Evolutionary conservation across 2,329 filamentous ascomycete genomes (phyloP).

Genomic region (Botrytis squamosa): DNA sequence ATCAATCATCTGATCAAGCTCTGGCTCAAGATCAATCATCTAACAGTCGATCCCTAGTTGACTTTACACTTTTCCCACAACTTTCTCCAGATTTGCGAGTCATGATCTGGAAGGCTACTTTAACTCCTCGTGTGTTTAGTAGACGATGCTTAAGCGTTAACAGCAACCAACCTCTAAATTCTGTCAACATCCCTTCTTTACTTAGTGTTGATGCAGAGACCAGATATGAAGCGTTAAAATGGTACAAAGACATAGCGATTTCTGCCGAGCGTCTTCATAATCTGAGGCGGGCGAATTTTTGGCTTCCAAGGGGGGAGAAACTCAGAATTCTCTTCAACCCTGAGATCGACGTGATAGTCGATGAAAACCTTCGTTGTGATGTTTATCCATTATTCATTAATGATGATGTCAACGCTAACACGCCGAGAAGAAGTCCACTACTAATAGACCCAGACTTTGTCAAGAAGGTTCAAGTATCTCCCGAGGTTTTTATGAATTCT

Average conservation of each 20-base stretch:
- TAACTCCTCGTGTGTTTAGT: neutral
- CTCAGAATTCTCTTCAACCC: neutral
- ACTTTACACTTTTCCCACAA: neutral
- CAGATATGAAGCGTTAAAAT: neutral
- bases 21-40: neutral
- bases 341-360: neutral
- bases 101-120: neutral
- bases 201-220: neutral
- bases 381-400: no score
- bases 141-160: neutral
- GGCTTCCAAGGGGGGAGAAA: neutral
- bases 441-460: neutral
- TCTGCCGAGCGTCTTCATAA: neutral
- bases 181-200: neutral
- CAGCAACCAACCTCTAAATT: rapidly evolving
- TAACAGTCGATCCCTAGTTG: no score
- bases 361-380: neutral
- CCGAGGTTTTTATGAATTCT: neutral
- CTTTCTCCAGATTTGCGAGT: neutral
- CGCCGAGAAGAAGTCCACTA: no score
- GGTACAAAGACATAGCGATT: neutral
- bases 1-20: neutral
- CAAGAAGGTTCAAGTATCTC: neutral
- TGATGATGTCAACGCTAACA: no score
- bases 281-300: no score